A percentile compares a stretch with the other conserved stretches of the same genome.
phyloP scores from a whole-genome alignment of 2,329 filamentous ascomycete genomes.

The Apiospora koreana region DNA sequence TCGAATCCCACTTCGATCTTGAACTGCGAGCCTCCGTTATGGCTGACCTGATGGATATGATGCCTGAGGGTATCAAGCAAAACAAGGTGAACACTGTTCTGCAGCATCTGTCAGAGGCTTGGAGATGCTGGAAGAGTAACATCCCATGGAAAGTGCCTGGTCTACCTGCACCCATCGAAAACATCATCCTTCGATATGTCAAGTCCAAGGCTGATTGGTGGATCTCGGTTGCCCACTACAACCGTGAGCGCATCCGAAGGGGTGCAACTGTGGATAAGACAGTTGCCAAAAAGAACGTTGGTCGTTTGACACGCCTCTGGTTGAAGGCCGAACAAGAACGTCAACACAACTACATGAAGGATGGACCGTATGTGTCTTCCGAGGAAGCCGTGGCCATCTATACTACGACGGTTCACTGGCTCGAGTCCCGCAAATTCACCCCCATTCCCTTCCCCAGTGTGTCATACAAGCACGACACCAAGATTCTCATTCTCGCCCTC shows the following conservation, averaged over 20 bases:
- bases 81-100: slow-evolving; percentile 98
- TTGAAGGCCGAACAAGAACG: slow-evolving; percentile 97
- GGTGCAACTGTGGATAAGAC: slow-evolving; percentile 99
- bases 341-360: slow-evolving; percentile 99
- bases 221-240: slow-evolving; percentile 99
- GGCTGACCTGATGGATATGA: slow-evolving; percentile 99
- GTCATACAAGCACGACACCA: slow-evolving; percentile 99
- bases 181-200: slow-evolving; percentile 97
- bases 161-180: slow-evolving; percentile 94
- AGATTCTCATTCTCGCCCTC: slow-evolving; percentile 93
- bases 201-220: slow-evolving; percentile 99
- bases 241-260: slow-evolving; percentile 92
- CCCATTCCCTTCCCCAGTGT: slow-evolving; percentile 98
- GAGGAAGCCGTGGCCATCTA: slow-evolving; percentile 99
- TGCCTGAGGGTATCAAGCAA: slow-evolving; percentile 99
- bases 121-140: slow-evolving; percentile 99
- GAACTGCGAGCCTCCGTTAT: slow-evolving; percentile 97
- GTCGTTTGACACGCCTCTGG: slow-evolving; percentile 91
- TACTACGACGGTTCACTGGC: slow-evolving; percentile 97
- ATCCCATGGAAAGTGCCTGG: slow-evolving; percentile 99
- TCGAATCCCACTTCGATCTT: slow-evolving; percentile 97
- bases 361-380: slow-evolving; percentile 96
- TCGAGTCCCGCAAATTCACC: slow-evolving; percentile 97
- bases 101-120: slow-evolving; percentile 95
- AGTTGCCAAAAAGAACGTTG: slow-evolving; percentile 98